Evolutionary conservation across 768 basidiomycete genomes (phyloP).

Genomic region (Lentinula detonsa): DNA sequence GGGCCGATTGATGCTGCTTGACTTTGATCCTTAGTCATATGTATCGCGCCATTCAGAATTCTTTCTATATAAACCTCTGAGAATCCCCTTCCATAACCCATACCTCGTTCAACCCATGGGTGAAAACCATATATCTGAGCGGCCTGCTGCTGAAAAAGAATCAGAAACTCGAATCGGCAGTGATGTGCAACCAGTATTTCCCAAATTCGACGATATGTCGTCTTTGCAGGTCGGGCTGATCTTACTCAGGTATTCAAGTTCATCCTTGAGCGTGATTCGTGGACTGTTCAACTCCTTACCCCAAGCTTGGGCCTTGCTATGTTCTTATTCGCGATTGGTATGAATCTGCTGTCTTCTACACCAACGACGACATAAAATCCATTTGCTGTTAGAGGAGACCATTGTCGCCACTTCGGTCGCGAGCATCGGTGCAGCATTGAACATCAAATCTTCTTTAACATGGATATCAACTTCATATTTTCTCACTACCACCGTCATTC

Average conservation of each 20-base stretch:
- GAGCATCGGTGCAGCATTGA: slow-evolving; percentile 17
- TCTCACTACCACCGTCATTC: slow-evolving; percentile 18
- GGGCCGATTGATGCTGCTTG: too few relatives aligned
- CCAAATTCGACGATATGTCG: slow-evolving; percentile 10
- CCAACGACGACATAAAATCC: too few relatives aligned
- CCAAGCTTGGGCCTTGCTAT: slow-evolving; percentile 7
- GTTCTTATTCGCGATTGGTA: slow-evolving; percentile 8
- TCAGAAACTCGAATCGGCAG: background rate
- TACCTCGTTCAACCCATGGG: background rate
- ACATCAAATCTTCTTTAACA: slow-evolving; percentile 17
- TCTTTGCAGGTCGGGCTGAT: slow-evolving; percentile 6
- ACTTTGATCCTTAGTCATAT: too few relatives aligned
- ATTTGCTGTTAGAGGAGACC: slow-evolving; percentile 14
- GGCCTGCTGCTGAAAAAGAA: background rate
- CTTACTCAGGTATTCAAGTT: slow-evolving; percentile 1
- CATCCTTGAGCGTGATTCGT: background rate
- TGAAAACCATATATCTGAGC: background rate
- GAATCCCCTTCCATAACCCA: too few relatives aligned
- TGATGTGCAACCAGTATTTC: slow-evolving; percentile 1
- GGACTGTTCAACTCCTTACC: background rate
- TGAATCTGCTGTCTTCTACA: background rate
- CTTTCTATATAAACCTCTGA: too few relatives aligned
- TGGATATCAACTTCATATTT: slow-evolving; percentile 22
- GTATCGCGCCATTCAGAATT: too few relatives aligned
- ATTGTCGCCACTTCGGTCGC: slow-evolving; percentile 20